These are phyloP conservation scores for Cinchona pubescens DNA, from an alignment of 257 asterid species.

Conservation along the genomic window DNA sequence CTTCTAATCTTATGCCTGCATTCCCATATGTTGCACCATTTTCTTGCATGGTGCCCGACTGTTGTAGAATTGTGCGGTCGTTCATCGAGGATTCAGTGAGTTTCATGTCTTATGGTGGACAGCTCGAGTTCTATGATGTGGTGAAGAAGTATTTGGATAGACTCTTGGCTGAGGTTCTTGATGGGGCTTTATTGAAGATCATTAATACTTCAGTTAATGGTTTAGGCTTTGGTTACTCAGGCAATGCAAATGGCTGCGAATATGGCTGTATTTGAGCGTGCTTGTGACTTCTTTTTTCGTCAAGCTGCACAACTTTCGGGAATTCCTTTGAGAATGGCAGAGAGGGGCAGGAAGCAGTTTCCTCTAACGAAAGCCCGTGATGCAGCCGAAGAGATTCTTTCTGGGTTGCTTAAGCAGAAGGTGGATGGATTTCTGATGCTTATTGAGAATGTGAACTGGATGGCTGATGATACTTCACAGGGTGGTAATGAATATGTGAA, in stretches of 20 bases:
- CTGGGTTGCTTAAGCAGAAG: slow-evolving; percentile 86
- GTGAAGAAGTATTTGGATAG: slow-evolving; percentile 91
- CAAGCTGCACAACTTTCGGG: slow-evolving; percentile 99
- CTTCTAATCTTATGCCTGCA: slow-evolving; percentile 91
- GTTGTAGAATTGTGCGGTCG: slow-evolving; percentile 92
- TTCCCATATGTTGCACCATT: slow-evolving; percentile 93
- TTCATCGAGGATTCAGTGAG: slow-evolving; percentile 93
- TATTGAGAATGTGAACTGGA: slow-evolving; percentile 94
- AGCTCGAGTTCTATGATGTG: slow-evolving; percentile 82
- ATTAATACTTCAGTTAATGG: slow-evolving; percentile 63
- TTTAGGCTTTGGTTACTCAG: slow-evolving; percentile 73
- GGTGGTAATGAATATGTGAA: slow-evolving; percentile 87
- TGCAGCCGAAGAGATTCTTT: slow-evolving; percentile 79
- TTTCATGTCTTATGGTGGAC: slow-evolving; percentile 94
- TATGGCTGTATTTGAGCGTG: slow-evolving; percentile 94
- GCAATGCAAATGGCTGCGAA: slow-evolving; percentile 99
- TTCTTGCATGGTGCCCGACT: slow-evolving; percentile 91
- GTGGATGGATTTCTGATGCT: slow-evolving; percentile 83
- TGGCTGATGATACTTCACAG: slow-evolving; percentile 70
- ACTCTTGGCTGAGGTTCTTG: slow-evolving; percentile 80
- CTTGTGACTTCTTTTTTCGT: slow-evolving; percentile 93
- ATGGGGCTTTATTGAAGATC: slow-evolving; percentile 73
- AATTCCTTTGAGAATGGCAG: slow-evolving; percentile 83
- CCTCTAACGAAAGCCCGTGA: slow-evolving; percentile 80
- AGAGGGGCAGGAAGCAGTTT: slow-evolving; percentile 76